Evolutionary conservation across 2,329 filamentous ascomycete genomes (phyloP).

Genomic region (Colletotrichum somersetense): DNA sequence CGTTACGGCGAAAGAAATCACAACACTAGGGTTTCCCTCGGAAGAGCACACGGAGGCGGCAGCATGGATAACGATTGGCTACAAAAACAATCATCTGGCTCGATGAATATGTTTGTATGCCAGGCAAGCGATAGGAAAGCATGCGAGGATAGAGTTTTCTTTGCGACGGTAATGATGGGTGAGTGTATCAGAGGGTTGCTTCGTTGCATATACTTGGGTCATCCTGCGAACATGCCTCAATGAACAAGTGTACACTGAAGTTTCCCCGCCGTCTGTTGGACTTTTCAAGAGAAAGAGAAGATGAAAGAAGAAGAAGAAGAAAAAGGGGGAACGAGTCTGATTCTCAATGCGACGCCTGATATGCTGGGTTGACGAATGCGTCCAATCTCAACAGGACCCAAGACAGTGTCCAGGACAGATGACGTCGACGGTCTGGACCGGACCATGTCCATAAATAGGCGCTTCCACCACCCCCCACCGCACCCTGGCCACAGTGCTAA

Average conservation of each 20-base stretch:
- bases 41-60: not conserved
- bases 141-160: not conserved
- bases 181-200: not conserved
- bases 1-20: slow-evolving; percentile 19
- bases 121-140: not conserved
- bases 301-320: rapidly evolving
- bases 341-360: not conserved
- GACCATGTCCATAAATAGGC: slow-evolving; percentile 2
- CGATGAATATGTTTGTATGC: not conserved
- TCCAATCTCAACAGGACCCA: not conserved
- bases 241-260: too few species aligned
- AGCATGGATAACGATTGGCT: not conserved
- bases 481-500: slow-evolving; percentile 20
- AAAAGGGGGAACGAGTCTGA: not conserved
- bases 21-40: not conserved
- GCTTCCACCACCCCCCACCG: not conserved
- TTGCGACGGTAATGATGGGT: not conserved
- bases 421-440: slow-evolving; percentile 40
- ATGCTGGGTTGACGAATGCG: not conserved
- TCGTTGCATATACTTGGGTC: not conserved
- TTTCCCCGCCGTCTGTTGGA: not conserved
- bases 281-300: not conserved
- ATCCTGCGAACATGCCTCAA: not conserved
- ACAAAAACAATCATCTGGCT: not conserved
- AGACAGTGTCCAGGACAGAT: slow-evolving; percentile 23